Conservation (phyloP, 768 basidiomycete species). For the Coprinellus micaceus region DNA sequence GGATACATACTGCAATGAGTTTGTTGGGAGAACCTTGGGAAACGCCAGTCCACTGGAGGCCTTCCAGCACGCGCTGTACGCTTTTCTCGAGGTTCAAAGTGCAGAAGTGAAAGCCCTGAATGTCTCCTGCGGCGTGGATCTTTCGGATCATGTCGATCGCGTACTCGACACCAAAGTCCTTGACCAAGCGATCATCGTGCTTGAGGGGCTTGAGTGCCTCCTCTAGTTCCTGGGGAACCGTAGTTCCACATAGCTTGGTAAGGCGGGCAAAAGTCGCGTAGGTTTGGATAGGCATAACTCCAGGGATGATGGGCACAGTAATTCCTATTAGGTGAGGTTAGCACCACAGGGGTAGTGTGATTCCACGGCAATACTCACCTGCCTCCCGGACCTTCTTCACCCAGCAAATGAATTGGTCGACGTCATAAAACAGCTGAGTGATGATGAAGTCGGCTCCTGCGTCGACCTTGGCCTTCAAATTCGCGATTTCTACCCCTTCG, state of each 20-base stretch:
- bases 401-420: conserved; percentile 84
- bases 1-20: conserved; percentile 55
- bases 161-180: conserved; percentile 88
- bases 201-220: conserved; percentile 42
- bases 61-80: conserved; percentile 79
- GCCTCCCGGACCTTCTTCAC: conserved; percentile 60
- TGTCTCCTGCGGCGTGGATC: conserved; percentile 50
- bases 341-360: neutral
- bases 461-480: conserved; percentile 84
- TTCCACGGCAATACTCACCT: conserved; percentile 44
- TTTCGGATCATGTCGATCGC: conserved; percentile 76
- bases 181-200: conserved; percentile 92
- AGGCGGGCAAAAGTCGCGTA: conserved; percentile 90
- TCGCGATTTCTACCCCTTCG: conserved; percentile 61
- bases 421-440: conserved; percentile 96
- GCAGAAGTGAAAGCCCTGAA: conserved; percentile 87
- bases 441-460: conserved; percentile 95
- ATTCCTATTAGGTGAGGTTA: conserved; percentile 55
- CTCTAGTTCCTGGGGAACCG: conserved; percentile 42
- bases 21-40: conserved; percentile 49
- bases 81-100: conserved; percentile 98
- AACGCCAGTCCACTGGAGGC: conserved; percentile 63
- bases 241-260: conserved; percentile 82
- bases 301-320: conserved; percentile 85
- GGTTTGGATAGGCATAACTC: conserved; percentile 97